Conservation (phyloP, 1,284 basidiomycete genomes). For the Moniliophthora roreri region DNA sequence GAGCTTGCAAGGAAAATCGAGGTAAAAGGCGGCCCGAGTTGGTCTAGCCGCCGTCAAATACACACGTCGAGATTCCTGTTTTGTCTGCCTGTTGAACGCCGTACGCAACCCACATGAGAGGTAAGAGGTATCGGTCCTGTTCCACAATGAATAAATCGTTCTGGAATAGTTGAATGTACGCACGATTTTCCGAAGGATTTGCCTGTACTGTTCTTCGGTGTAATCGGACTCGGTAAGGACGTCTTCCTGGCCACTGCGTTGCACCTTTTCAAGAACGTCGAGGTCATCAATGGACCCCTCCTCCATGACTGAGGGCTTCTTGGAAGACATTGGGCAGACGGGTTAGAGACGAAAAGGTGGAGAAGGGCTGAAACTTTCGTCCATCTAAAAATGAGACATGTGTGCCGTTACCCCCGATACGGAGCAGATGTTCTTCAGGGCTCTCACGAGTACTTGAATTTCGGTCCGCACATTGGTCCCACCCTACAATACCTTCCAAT, state of each 20-base stretch:
- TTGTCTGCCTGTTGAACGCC: constrained; percentile 19
- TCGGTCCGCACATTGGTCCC: too few species aligned
- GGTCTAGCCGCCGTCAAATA: too few species aligned
- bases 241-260: constrained; percentile 24
- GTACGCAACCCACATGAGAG: constrained; percentile 17
- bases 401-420: too few species aligned
- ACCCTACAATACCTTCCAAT: too few species aligned
- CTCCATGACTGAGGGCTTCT: not conserved
- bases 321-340: not conserved
- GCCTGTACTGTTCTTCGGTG: constrained; percentile 12
- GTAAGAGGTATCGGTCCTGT: constrained; percentile 14
- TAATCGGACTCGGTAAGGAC: constrained; percentile 12
- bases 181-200: constrained; percentile 12
- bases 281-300: constrained; percentile 22
- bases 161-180: not conserved
- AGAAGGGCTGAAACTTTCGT: not conserved
- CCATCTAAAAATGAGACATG: too few species aligned
- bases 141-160: not conserved
- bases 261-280: constrained; percentile 31
- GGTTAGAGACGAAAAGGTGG: not conserved
- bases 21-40: too few species aligned
- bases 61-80: constrained; percentile 16
- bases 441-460: too few species aligned
- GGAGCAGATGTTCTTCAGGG: too few species aligned
- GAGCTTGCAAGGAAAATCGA: too few species aligned